These are phyloP conservation scores for Eucalyptus decipiens DNA, from an alignment of 345 rosid genomes.

Conservation along the genomic window DNA sequence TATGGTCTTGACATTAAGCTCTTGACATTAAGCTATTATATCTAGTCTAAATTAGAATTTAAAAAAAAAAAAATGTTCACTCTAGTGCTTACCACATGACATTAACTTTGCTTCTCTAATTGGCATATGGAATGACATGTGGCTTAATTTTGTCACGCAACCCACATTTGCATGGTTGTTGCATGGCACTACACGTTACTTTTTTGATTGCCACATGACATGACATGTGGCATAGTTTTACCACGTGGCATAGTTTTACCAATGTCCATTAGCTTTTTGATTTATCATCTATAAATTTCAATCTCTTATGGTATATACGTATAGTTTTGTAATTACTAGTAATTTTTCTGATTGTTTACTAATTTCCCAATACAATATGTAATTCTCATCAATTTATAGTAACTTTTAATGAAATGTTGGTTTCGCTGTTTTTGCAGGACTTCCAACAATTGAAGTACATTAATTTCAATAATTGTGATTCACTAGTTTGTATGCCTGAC, in stretches of 20 bases:
- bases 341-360: neutral
- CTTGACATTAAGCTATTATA: neutral
- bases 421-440: neutral
- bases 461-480: neutral
- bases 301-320: neutral
- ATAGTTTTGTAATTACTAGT: neutral
- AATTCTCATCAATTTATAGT: neutral
- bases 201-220: no score
- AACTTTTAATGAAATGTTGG: neutral
- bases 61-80: neutral
- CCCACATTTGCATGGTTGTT: neutral
- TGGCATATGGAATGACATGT: neutral
- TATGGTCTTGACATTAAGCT: neutral
- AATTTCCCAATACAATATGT: neutral
- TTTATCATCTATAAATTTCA: neutral
- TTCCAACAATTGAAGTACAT: neutral
- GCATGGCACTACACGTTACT: neutral
- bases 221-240: no score
- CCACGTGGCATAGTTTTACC: fast-evolving
- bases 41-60: no score
- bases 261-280: neutral
- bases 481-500: fast-evolving
- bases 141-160: neutral
- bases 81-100: neutral
- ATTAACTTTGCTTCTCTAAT: no score